phyloP scores from a whole-genome alignment of 352 stramenopile genomes.

The Phytophthora rubi region DNA sequence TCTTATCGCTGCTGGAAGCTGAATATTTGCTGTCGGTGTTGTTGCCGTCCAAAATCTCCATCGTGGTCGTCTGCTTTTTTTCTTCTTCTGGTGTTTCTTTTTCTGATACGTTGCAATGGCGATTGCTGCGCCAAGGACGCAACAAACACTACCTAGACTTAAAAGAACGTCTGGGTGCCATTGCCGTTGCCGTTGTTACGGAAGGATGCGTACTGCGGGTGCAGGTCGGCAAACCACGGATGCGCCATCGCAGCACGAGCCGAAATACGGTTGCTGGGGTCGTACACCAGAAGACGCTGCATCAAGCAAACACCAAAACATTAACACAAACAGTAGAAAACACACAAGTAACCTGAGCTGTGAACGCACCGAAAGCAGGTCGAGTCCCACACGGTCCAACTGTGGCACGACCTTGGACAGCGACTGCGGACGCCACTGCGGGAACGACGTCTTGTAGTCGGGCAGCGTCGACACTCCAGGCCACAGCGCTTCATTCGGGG shows the following conservation, averaged over 20 bases:
- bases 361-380: constrained; percentile 76
- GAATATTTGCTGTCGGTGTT: constrained; percentile 1
- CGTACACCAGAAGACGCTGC: constrained; percentile 83
- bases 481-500: constrained; percentile 97
- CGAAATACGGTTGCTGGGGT: constrained; percentile 81
- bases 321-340: constrained; percentile 4
- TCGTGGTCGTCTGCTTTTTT: constrained; percentile 12
- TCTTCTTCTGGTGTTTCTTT: background rate
- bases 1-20: background rate
- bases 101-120: background rate
- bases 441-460: constrained; percentile 98
- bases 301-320: constrained; percentile 7
- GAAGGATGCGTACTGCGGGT: constrained; percentile 78
- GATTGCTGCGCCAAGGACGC: background rate
- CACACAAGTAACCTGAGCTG: background rate
- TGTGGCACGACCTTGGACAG: constrained; percentile 90
- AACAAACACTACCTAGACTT: constrained; percentile 2
- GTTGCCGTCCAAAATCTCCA: background rate
- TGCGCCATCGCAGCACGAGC: constrained; percentile 82
- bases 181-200: constrained; percentile 58
- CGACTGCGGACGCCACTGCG: constrained; percentile 95
- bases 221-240: constrained; percentile 86
- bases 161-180: constrained; percentile 54
- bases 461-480: constrained; percentile 96
- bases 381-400: constrained; percentile 79